Base-by-base conservation (phyloP, 1,284 basidiomycete genomes). In the Microbotryomycetes sp. region DNA sequence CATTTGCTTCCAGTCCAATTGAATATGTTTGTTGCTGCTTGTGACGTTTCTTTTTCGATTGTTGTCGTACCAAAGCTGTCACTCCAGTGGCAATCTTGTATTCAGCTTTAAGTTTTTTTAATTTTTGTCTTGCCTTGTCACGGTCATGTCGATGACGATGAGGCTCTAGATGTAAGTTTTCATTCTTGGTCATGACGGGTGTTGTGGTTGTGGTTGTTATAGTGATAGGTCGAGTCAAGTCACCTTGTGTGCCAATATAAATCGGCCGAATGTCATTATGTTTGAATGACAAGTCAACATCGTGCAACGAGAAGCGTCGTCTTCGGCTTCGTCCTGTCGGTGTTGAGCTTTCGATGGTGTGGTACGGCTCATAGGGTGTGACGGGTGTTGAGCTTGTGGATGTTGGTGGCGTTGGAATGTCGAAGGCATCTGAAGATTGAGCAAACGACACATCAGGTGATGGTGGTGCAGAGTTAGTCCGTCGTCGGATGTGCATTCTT, bases 21-120 rank as follows among this genome's bases (percentile, higher is more conserved):
- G n/a, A n/a, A n/a, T n/a, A n/a, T n/a, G n/a, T n/a, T n/a, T n/a
- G n/a, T n/a, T n/a, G n/a, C n/a, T n/a, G n/a, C n/a, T n/a, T n/a
- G n/a, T n/a, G n/a, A 4, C 22, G 12, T 31, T 49, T 49, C 2
- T 51, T 42, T 45, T 49, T 47, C 42, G 28, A 36, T 26, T 49
- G 4, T 16, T 54, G 52, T 26, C 52, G 46, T 12, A 57, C 26
- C 7, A 59, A 16, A 22, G 49, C 28, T 9, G 49, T 4, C 1
- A 63, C 48, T 2, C 60, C 61, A 23, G 58, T 49, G 19, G 61
- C 64, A 54, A 66, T 31, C 16, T 58, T 57, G 15, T 58, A 4
- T 45, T 58, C 64, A 6, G 60, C 61, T 19, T 31, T 45, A 7
- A 50, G 5, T 36, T 36, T 15, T 36, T 54, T 54, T 15, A 54